Percentiles rank a stretch among this genome's conserved stretches.
Conservation (phyloP, 2,329 filamentous ascomycete genomes). For the Thielaviopsis musarum region DNA sequence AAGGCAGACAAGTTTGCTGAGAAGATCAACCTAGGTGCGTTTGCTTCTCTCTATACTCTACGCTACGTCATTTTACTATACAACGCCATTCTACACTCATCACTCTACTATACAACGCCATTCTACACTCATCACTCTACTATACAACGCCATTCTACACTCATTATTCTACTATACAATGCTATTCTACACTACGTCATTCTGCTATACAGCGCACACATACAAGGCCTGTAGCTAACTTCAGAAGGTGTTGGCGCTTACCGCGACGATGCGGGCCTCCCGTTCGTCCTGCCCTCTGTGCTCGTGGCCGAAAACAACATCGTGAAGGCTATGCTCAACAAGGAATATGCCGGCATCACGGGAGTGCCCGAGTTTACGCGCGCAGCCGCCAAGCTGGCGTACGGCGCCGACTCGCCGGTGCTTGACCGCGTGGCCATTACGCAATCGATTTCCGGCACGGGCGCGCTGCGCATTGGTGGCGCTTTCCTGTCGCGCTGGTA, state of each 20-base stretch:
- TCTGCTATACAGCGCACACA: not conserved
- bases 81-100: slow-evolving; percentile 1
- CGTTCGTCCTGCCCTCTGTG: slow-evolving; percentile 91
- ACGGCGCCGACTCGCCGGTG: slow-evolving; percentile 62
- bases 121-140: not conserved
- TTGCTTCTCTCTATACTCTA: not conserved
- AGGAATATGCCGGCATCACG: slow-evolving; percentile 97
- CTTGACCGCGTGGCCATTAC: slow-evolving; percentile 77
- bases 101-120: not conserved
- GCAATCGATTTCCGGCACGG: slow-evolving; percentile 95
- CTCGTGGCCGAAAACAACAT: slow-evolving; percentile 77
- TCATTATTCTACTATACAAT: slow-evolving; percentile 2
- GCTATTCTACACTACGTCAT: not conserved
- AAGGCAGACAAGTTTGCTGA: slow-evolving; percentile 85
- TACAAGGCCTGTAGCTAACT: not conserved
- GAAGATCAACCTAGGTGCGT: slow-evolving; percentile 90
- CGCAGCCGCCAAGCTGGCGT: slow-evolving; percentile 79
- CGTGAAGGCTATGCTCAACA: slow-evolving; percentile 63
- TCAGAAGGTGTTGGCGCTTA: slow-evolving; percentile 77
- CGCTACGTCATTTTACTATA: slow-evolving; percentile 3
- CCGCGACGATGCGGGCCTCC: slow-evolving; percentile 95
- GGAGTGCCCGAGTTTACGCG: slow-evolving; percentile 89
- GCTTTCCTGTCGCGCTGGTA: slow-evolving; percentile 88
- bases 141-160: slow-evolving; percentile 6
- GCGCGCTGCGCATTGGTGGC: slow-evolving; percentile 84